Base-by-base conservation (phyloP, 768 basidiomycete species). In the Termitomyces sp. region DNA sequence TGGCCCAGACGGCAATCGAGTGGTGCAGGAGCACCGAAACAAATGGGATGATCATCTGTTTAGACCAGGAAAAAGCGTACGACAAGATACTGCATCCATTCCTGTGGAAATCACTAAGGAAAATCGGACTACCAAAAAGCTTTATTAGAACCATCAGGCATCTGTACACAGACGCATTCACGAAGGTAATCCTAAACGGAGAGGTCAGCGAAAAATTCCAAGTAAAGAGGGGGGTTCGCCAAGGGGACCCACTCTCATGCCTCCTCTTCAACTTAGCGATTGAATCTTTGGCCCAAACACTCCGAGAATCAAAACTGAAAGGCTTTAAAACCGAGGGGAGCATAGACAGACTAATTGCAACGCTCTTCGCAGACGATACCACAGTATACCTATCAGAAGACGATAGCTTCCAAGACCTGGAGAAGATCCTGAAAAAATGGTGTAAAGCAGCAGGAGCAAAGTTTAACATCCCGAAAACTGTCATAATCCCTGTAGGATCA, bases 391-490 rank as follows among this genome's bases (percentile, higher is more conserved):
- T 80, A 0, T 59, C 60, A 1, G 59, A 70, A 52, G 8, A 59
- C 0, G 77, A 80, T 50, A 51, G 62, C 5, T 70, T 71, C 12
- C 43, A 55, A 0, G 59, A 58, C 0, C 69, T 81, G 0, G 36
- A 63, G 2, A 1, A 33, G 0, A 69, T 80, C 2, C 74, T 81
- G 0, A 28, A 69, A 36, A 48, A 58, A 1, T 82, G 80, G 80
- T 82, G 77, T 52, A 13, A 14, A 0, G 77, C 70, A 1, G 75
- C 75, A 2, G 67, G 72, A 0, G 79, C 78, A 0, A 75, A 73
- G 46, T 82, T 80, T 63, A 82, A 80, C 55, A 60, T 67, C 0
- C 46, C 60, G 0, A 82, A 82, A 61, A 81, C 78, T 0, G 69
- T 72, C 26, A 58, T 76, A 1, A 65, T 79, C 1, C 77, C 76